Base-by-base conservation (phyloP, 768 basidiomycete genomes). In the Hemileccinum impolitum region DNA sequence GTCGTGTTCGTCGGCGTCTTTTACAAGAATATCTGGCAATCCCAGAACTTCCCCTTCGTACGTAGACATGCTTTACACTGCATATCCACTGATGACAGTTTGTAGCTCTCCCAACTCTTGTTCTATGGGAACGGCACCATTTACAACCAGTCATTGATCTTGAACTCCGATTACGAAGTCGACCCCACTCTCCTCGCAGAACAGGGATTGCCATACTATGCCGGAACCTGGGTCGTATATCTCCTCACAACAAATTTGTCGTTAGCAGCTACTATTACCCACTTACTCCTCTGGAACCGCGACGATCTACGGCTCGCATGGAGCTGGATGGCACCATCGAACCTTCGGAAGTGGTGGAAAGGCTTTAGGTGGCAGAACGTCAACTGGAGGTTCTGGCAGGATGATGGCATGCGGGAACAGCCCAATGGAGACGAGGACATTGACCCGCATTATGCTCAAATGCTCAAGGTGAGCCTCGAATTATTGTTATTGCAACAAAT, bases 211-310 rank as follows among this genome's bases (percentile, higher is more conserved):
- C 62, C 62, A 4, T 65, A 51, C 40, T 73, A 61, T 23, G 59
- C 65, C 7, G 47, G 54, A 18, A 58, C 60, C 0, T 61, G 59
- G 57, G 54, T 59, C 31, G 36, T 65, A 14, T 45, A 48, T 14
- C 44, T 63, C 30, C 28, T 60, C 45, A 7, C 50, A 11, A 48
- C 41, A 1, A 59, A 62, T 43, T 31, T 59, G 17, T 47, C 19
- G 69, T 73, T 56, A 68, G 77, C 15, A 18, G 75, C 78, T 1
- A 78, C 77, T 0, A 65, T 81, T 34, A 76, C 65, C 18, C 78
- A 80, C 52, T 70, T 81, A 19, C 45, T 73, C 9, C 45, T 81
- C 1, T 81, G 78, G 79, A 77, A 81, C 48, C 72, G 70, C 1
- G 72, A 77, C 39, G 77, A 80, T 37, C 68, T 81, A 32, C 52